Evolutionary conservation across 192 early-diverging fungal genomes (phyloP), one percentile per base, ranked within the genome.

Genomic region (Linnemannia hyalina): DNA sequence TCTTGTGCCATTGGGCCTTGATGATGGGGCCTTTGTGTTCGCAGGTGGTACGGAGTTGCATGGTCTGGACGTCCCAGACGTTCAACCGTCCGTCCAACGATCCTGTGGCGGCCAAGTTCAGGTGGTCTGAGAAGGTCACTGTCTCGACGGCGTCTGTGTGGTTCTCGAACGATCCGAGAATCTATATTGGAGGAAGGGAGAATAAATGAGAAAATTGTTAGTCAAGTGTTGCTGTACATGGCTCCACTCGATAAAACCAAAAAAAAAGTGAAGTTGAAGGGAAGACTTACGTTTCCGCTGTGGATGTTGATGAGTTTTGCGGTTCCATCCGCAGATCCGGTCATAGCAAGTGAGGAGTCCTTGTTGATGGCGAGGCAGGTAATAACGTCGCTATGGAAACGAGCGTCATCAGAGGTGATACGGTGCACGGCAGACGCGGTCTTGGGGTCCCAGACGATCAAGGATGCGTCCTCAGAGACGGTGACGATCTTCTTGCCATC

Each of bases 361-460:
- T 91, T 85, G 79, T 95, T 92, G 26, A 98, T 89, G 20, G 90
- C 93, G 20, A 99, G 75, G 69, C 91, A 90, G 11, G 95, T 97
- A 73, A 99, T 94, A 23, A 92, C 90, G 32, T 92, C 95, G 47
- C 90, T 85, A 87, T 98, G 97, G 89, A 98, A 99, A 42, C 98
- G 93, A 41, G 91, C 93, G 85, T 98, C 97, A 23, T 94, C 91
- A 4, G 82, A 73, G 82, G 57, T 52, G 93, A 91, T 71, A 97
- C 92, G 77, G 90, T 93, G 32, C 87, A 88, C 20, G 88, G 96
- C 91, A 16, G 88, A 75, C 1, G 96, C 97, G 6, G 95, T 94
- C 88, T 96, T 97, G 26, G 99, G 99, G 80, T 99, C 97, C 97
- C 98, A 99, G 3, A 97, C 88, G 44, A 96, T 95, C 60, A 98